Conservation (phyloP, 2,329 filamentous ascomycete species). For the Xylaria sp. region DNA sequence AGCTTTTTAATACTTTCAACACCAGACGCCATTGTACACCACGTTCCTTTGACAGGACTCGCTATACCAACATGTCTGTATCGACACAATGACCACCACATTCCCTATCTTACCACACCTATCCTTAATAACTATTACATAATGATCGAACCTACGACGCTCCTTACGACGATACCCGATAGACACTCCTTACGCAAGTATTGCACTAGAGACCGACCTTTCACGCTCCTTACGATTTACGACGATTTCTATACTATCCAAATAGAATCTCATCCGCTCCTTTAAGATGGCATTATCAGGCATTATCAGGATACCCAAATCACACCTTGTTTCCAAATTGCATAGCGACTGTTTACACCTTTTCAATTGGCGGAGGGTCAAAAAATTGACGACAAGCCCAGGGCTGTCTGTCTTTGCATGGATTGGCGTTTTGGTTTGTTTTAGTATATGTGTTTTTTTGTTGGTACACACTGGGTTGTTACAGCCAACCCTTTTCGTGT, state of each 20-base stretch:
- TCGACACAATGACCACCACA: slow-evolving; percentile 52
- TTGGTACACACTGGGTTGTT: slow-evolving; percentile 6
- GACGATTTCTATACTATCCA: slow-evolving; percentile 49
- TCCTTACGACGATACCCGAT: slow-evolving; percentile 57
- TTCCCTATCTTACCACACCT: slow-evolving; percentile 49
- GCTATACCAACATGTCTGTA: slow-evolving; percentile 48
- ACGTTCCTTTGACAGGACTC: slow-evolving; percentile 51
- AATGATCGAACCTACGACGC: slow-evolving; percentile 50
- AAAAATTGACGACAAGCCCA: slow-evolving; percentile 41
- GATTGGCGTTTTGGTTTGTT: slow-evolving; percentile 46
- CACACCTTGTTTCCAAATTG: slow-evolving; percentile 59
- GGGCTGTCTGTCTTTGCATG: slow-evolving; percentile 48
- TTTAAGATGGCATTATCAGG: slow-evolving; percentile 49
- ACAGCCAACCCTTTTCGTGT: background rate
- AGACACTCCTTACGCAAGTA: slow-evolving; percentile 57
- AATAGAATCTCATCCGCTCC: slow-evolving; percentile 53
- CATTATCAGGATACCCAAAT: slow-evolving; percentile 49
- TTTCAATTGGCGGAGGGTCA: slow-evolving; percentile 45
- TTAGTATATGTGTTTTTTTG: slow-evolving; percentile 35
- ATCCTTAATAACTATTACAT: slow-evolving; percentile 46
- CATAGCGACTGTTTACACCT: slow-evolving; percentile 63
- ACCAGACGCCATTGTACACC: slow-evolving; percentile 51
- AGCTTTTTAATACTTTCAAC: slow-evolving; percentile 43
- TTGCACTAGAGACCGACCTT: slow-evolving; percentile 48
- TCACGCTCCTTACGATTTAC: slow-evolving; percentile 50